phyloP scores from a whole-genome alignment of 805 yeast species.

The Jamesozyma lodderae region DNA sequence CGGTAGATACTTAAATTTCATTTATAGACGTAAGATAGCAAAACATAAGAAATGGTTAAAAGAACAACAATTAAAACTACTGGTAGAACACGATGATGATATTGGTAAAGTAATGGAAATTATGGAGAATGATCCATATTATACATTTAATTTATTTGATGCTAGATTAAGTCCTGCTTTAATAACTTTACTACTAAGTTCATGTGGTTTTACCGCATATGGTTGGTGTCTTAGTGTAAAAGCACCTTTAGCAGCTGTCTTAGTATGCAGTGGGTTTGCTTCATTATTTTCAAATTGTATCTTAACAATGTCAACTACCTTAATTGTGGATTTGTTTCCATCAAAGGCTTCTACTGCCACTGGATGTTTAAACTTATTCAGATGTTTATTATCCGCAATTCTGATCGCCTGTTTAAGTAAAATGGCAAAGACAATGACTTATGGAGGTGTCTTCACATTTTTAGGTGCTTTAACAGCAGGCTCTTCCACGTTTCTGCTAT shows the following conservation, averaged over 20 bases:
- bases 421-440: slow-evolving; percentile 48
- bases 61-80: slow-evolving; percentile 9
- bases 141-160: slow-evolving; percentile 44
- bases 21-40: slow-evolving; percentile 23
- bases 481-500: slow-evolving; percentile 18
- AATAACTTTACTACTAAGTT: slow-evolving; percentile 34
- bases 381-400: slow-evolving; percentile 68
- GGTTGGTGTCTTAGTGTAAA: slow-evolving; percentile 64
- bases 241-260: slow-evolving; percentile 43
- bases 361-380: slow-evolving; percentile 58
- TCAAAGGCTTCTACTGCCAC: slow-evolving; percentile 62
- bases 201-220: slow-evolving; percentile 39
- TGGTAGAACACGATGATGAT: slow-evolving; percentile 16
- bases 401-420: slow-evolving; percentile 56
- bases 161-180: slow-evolving; percentile 45
- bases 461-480: slow-evolving; percentile 42
- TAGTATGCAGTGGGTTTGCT: slow-evolving; percentile 48
- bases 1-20: slow-evolving; percentile 49
- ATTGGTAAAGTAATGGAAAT: slow-evolving; percentile 12
- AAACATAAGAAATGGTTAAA: slow-evolving; percentile 19
- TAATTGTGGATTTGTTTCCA: slow-evolving; percentile 73
- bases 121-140: slow-evolving; percentile 19
- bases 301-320: slow-evolving; percentile 49
- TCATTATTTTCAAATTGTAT: slow-evolving; percentile 53
- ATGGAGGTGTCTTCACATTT: slow-evolving; percentile 76